These are phyloP conservation scores for Phytopythium kandeliae DNA, from an alignment of 352 stramenopile genomes.

Conservation along the genomic window DNA sequence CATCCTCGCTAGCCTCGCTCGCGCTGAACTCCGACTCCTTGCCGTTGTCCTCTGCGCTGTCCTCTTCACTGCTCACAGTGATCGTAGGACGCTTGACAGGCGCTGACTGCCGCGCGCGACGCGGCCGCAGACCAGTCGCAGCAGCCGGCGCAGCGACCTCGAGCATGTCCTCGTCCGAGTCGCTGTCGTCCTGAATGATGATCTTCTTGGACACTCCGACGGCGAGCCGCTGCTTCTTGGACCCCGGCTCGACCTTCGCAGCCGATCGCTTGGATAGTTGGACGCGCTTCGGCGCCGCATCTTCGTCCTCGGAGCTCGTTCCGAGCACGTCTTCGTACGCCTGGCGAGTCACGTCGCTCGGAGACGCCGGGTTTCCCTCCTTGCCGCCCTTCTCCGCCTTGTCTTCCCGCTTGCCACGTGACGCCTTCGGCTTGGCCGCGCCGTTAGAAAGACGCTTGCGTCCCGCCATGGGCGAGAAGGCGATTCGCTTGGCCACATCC, in stretches of 20 bases:
- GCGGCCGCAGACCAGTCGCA: slow-evolving; percentile 3
- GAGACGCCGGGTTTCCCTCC: not conserved
- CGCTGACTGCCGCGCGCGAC: not conserved
- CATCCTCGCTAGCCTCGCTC: slow-evolving; percentile 28
- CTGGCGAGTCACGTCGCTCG: slow-evolving; percentile 32
- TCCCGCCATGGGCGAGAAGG: slow-evolving; percentile 56
- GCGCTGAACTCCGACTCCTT: slow-evolving; percentile 53
- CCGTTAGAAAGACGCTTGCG: slow-evolving; percentile 7
- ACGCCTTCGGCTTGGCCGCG: slow-evolving; percentile 11
- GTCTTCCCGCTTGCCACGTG: not conserved
- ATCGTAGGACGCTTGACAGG: slow-evolving; percentile 10
- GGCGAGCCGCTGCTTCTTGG: slow-evolving; percentile 21
- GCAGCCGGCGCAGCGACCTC: not conserved
- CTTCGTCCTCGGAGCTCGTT: slow-evolving; percentile 63
- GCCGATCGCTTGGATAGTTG: slow-evolving; percentile 9
- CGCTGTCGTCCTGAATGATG: slow-evolving; percentile 80
- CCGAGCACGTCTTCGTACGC: slow-evolving; percentile 67
- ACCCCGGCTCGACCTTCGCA: slow-evolving; percentile 19
- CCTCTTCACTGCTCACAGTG: slow-evolving; percentile 37
- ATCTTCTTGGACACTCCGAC: slow-evolving; percentile 32
- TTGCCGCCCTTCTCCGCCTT: slow-evolving; percentile 9
- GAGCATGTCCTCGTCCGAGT: slow-evolving; percentile 46
- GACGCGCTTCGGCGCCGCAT: slow-evolving; percentile 6
- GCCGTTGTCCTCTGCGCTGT: slow-evolving; percentile 29
- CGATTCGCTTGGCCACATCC: slow-evolving; percentile 52